Evolutionary conservation across 2,329 filamentous ascomycete genomes (phyloP).

Genomic region (Pezicula carpinea): DNA sequence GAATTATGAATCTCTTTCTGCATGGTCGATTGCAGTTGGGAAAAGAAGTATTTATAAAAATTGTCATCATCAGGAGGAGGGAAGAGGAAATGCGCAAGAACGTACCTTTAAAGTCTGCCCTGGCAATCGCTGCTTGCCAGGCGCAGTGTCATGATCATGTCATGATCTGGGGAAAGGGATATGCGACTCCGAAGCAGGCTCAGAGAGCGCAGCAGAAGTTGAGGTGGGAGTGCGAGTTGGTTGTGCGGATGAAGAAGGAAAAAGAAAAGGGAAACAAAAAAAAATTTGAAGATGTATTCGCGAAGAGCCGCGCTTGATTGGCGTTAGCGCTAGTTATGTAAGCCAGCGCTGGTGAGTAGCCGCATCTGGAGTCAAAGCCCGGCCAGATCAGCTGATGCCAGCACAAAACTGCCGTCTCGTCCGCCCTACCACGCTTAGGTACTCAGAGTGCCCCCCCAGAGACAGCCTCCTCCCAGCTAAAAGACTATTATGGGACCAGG

Average conservation of each 20-base stretch:
- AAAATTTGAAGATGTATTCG: conserved; percentile 3
- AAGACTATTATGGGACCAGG: not conserved
- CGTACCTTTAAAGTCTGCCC: not conserved
- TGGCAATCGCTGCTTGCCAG: conserved; percentile 1
- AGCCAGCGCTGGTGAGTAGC: too few relatives aligned
- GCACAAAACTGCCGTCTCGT: not conserved
- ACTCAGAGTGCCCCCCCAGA: not conserved
- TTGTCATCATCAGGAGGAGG: conserved; percentile 63
- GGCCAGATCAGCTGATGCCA: too few relatives aligned
- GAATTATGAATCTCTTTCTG: conserved; percentile 61
- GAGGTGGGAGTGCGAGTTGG: conserved; percentile 5
- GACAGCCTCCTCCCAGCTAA: not conserved
- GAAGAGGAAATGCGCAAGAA: not conserved
- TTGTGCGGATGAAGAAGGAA: conserved; percentile 1
- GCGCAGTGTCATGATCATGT: not conserved
- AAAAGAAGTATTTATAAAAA: conserved; percentile 72
- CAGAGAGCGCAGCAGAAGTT: not conserved
- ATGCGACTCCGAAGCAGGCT: not conserved
- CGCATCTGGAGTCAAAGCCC: too few relatives aligned
- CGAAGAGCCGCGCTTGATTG: not conserved
- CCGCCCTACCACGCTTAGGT: not conserved
- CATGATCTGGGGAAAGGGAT: not conserved
- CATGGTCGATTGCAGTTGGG: conserved; percentile 82
- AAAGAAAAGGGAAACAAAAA: not conserved
- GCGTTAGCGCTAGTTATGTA: not conserved